Evolutionary conservation across 768 basidiomycete species (phyloP), one percentile per base, ranked within the genome.

Genomic region (Macrolepiota dolichaula): DNA sequence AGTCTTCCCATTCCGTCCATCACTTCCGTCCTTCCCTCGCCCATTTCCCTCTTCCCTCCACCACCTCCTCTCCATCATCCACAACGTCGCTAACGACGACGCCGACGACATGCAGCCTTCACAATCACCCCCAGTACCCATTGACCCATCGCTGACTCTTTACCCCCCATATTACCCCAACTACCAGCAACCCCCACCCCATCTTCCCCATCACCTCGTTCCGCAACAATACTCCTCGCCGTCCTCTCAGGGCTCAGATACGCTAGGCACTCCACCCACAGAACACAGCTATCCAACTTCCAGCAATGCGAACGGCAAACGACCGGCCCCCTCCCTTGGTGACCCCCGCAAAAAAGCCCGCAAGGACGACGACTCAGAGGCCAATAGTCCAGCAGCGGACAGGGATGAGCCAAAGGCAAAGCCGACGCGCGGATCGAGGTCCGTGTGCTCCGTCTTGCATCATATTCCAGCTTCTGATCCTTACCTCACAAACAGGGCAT

Each of bases 371-470:
- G 74, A 75, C 19, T 69, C 69, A 15, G 83, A 84, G 24, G 73
- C 72, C 4, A 72, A 76, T 2, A 88, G 85, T 69, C 84, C 83
- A 4, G 66, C 74, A 1, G 73, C 80, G 27, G 87, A 87, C 36
- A 86, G 81, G 69, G 87, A 87, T 19, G 86, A 87, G 59, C 69
- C 76, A 1, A 93, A 93, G 71, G 79, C 86, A n/a, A 94, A 94
- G 76, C 82, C 91, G 0, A 93, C 92, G 2, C 78, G 92, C 17
- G 92, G 92, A n/a, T 91, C 92, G 53, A 81, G 92, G 92, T 92
- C 61, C 59, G 80, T 72, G 10, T 13, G 19, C 54, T 63, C 49
- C 40, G 55, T 51, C 44, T 56, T 51, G 38, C 29, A 27, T n/a
- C 15, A 37, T 2, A 42, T 32, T 15, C 2, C 32, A 32, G 35